These are phyloP conservation scores for Drechslerella coelobrocha DNA, from an alignment of 2,329 filamentous ascomycete species.

Conservation along the genomic window DNA sequence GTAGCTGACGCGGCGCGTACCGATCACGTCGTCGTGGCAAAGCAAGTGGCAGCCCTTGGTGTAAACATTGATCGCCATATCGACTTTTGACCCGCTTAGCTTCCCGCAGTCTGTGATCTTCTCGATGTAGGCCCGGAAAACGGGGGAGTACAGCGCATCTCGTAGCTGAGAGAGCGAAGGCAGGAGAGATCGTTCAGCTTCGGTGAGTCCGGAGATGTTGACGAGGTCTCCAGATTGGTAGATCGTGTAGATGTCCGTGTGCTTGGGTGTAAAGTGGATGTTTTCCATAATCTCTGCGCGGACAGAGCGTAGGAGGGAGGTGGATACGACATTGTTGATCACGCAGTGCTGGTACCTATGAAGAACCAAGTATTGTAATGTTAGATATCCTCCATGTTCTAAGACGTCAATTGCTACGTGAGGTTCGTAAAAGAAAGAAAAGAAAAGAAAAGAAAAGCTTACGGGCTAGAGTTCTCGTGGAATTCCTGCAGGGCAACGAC, in stretches of 20 bases:
- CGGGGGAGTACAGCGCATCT: conserved; percentile 88
- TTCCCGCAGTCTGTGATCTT: conserved; percentile 84
- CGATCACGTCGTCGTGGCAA: conserved; percentile 98
- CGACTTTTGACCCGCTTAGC: conserved; percentile 90
- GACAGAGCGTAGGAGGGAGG: conserved; percentile 80
- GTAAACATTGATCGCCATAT: conserved; percentile 99
- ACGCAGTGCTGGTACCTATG: conserved; percentile 86
- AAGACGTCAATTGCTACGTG: no score
- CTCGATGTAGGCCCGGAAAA: conserved; percentile 88
- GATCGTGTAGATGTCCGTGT: conserved; percentile 99
- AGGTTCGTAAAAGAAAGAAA: not conserved
- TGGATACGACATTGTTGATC: conserved; percentile 80
- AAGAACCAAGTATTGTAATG: no score
- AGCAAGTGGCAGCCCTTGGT: conserved; percentile 93
- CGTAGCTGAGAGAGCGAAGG: conserved; percentile 90
- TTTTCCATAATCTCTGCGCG: conserved; percentile 87
- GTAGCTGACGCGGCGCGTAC: conserved; percentile 93
- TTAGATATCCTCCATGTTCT: no score
- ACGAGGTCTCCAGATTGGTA: conserved; percentile 97
- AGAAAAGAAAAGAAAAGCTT: conserved; percentile 27
- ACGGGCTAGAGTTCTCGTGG: conserved; percentile 70
- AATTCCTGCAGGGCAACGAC: conserved; percentile 67
- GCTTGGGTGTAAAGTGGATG: conserved; percentile 95
- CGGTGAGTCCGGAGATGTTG: conserved; percentile 91
- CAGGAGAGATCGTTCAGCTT: conserved; percentile 81